Base-by-base conservation (phyloP, 1,139 yeast genomes). In the Kodamaea fungicola region DNA sequence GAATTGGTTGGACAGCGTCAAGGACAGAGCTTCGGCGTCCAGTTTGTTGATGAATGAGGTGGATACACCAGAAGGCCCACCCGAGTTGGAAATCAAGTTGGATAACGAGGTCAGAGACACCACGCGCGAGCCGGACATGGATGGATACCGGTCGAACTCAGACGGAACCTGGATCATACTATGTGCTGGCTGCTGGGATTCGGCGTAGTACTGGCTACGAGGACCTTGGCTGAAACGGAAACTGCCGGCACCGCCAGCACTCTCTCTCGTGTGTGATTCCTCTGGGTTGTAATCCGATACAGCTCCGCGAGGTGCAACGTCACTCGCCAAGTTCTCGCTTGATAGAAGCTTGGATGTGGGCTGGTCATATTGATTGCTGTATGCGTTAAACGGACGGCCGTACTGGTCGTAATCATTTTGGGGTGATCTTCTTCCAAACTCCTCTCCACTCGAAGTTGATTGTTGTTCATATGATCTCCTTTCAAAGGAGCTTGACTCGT, bases 71-170 rank as follows among this genome's bases (percentile, higher is more conserved):
- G 50, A 47, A 7, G 49, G 49, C 26, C 50, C 55, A 16, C 47
- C 56, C 33, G 45, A 32, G 34, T 39, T 19, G 25, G 33, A 35
- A 7, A 31, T 42, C 44, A 49, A 25, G 38, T 47, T 44, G 31
- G 41, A 39, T 30, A 71, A 52, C 2, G 76, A 70, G 1, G 71
- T 55, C 4, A 74, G 66, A 44, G 77, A 67, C 0, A 69, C 71
- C 13, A 66, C 71, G 43, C 78, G 59, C 21, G 78, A 68, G 7
- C 76, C 75, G 6, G 70, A 71, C 49, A 75, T 57, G 6, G 73
- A 60, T 3, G 83, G 83, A 47, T 78, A 78, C 48, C 83, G 62
- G 50, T 78, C 83, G 46, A 64, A 78, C 44, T 75, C 80, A 0
- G 78, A 68, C 7, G 83, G 81, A n/a, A 55, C 60, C 34, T 56